These are phyloP conservation scores for Beta corolliflora DNA, from an alignment of 179 eudicot species.

Conservation along the genomic window DNA sequence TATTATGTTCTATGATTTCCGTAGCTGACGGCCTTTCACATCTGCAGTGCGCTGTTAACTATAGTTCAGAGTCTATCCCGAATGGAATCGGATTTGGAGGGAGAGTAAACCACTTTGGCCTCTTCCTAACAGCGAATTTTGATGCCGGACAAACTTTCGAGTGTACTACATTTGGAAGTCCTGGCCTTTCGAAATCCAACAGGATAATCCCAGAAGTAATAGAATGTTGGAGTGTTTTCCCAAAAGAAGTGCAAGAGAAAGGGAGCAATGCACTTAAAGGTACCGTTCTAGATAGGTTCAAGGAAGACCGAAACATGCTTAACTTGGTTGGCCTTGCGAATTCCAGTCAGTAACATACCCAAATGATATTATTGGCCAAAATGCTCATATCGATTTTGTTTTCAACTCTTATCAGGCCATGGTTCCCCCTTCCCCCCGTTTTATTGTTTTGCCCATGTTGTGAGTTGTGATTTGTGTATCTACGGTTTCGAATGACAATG, in stretches of 20 bases:
- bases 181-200: conserved; percentile 63
- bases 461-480: not conserved
- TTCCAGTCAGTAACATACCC: conserved; percentile 53
- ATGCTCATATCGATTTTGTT: not conserved
- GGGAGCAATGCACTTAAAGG: conserved; percentile 51
- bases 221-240: conserved; percentile 85
- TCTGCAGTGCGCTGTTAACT: conserved; percentile 77
- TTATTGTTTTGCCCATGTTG: not conserved
- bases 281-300: conserved; percentile 75
- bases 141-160: conserved; percentile 80
- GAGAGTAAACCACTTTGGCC: conserved; percentile 59
- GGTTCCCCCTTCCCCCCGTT: not conserved
- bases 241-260: conserved; percentile 48
- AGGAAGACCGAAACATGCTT: conserved; percentile 93
- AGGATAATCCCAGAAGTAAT: conserved; percentile 76
- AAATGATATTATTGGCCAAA: not conserved
- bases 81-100: conserved; percentile 98
- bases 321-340: conserved; percentile 90
- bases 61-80: conserved; percentile 78
- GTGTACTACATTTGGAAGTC: conserved; percentile 83
- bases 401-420: too few relatives aligned
- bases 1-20: too few relatives aligned
- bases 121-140: conserved; percentile 75
- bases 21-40: conserved; percentile 9
- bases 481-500: not conserved